A percentile compares a stretch with the other conserved stretches of the same genome.
phyloP scores from a whole-genome alignment of 2,329 filamentous ascomycete species.

The Botryosphaeria dothidea region DNA sequence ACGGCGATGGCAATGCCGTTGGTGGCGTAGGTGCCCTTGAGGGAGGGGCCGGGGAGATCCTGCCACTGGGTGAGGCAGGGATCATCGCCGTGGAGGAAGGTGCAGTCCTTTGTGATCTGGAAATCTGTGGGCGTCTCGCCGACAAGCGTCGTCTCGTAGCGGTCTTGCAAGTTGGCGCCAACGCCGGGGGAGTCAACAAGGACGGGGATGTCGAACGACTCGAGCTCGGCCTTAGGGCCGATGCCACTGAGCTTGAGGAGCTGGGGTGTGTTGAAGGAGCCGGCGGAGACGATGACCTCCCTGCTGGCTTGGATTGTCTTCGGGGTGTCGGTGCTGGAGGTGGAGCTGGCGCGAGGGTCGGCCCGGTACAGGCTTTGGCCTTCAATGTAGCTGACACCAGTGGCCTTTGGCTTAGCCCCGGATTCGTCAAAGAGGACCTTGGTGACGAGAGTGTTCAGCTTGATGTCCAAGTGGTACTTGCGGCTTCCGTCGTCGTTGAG shows the following conservation, averaged over 20 bases:
- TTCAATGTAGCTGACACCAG: constrained; percentile 46
- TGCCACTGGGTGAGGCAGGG: constrained; percentile 40
- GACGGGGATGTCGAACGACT: constrained; percentile 53
- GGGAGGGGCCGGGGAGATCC: constrained; percentile 25
- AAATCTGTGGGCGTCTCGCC: constrained; percentile 22
- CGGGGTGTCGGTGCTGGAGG: constrained; percentile 30
- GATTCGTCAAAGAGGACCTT: constrained; percentile 67
- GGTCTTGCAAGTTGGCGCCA: constrained; percentile 65
- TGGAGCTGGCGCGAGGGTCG: constrained; percentile 31
- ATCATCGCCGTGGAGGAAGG: constrained; percentile 30
- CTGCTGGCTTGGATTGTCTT: constrained; percentile 44
- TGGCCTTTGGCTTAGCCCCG: constrained; percentile 38
- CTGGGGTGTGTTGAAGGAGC: constrained; percentile 65
- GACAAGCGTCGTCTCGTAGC: constrained; percentile 50
- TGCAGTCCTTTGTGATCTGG: constrained; percentile 27
- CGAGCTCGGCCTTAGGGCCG: constrained; percentile 56
- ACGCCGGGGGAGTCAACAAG: constrained; percentile 63
- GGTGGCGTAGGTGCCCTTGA: constrained; percentile 47
- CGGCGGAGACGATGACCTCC: constrained; percentile 51
- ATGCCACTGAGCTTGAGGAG: constrained; percentile 67
- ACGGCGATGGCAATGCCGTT: constrained; percentile 57
- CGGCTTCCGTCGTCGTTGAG: constrained; percentile 21
- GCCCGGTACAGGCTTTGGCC: constrained; percentile 42
- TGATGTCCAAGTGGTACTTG: constrained; percentile 59
- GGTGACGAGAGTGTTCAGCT: constrained; percentile 64